These are phyloP conservation scores for Pyrenula aspistea DNA, from an alignment of 495 filamentous ascomycete species.

Conservation along the genomic window DNA sequence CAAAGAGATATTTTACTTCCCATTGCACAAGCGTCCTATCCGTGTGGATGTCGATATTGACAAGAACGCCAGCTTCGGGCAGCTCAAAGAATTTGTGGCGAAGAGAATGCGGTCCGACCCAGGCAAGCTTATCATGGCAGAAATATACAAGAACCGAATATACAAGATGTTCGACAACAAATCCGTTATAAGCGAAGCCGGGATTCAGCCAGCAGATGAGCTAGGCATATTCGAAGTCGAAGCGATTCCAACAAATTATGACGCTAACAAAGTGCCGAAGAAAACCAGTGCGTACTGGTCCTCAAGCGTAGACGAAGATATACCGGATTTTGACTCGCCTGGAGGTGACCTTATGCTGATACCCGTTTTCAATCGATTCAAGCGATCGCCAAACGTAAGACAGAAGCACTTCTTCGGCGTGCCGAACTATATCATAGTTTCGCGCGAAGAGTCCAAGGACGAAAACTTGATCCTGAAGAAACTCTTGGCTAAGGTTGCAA, in stretches of 20 bases:
- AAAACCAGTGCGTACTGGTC: slow-evolving; percentile 30
- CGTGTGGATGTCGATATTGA: slow-evolving; percentile 77
- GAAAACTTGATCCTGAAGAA: slow-evolving; percentile 50
- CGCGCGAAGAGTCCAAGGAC: slow-evolving; percentile 46
- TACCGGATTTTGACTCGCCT: slow-evolving; percentile 47
- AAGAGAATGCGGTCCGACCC: slow-evolving; percentile 46
- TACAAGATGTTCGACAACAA: slow-evolving; percentile 70
- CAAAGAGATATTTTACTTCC: slow-evolving; percentile 61
- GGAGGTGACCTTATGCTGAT: slow-evolving; percentile 62
- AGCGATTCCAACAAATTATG: slow-evolving; percentile 61
- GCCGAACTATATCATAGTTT: slow-evolving; percentile 49
- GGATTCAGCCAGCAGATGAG: slow-evolving; percentile 49
- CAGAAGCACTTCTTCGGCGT: slow-evolving; percentile 32
- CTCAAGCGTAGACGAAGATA: slow-evolving; percentile 46
- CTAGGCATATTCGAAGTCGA: slow-evolving; percentile 75
- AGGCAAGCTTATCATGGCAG: slow-evolving; percentile 53
- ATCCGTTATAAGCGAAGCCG: slow-evolving; percentile 51
- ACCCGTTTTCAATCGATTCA: slow-evolving; percentile 61
- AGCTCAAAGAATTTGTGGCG: slow-evolving; percentile 66
- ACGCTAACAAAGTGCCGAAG: slow-evolving; percentile 29
- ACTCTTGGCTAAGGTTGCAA: slow-evolving; percentile 41
- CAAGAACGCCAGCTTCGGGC: slow-evolving; percentile 60
- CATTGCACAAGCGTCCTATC: slow-evolving; percentile 51
- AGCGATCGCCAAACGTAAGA: slow-evolving; percentile 14
- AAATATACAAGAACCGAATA: slow-evolving; percentile 70